Evolutionary conservation across 2,329 filamentous ascomycete genomes (phyloP), one percentile per base, ranked within the genome.

Genomic region (Verticillium longisporum): DNA sequence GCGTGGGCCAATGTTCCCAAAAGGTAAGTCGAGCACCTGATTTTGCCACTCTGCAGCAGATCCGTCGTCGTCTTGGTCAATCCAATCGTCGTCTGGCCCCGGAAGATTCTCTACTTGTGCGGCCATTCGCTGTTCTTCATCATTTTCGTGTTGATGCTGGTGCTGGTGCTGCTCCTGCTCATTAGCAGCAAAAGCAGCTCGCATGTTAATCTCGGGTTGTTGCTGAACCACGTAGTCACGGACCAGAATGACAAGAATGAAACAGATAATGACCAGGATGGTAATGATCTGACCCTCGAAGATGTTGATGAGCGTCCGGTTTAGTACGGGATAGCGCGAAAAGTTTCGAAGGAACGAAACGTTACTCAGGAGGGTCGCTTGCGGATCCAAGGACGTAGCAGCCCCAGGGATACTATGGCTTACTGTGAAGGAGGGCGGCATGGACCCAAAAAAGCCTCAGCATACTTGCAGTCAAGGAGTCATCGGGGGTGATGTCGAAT

Each of bases 151-250:
- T 31, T 62, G 53, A 2, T 61, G 36, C 15, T 59, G 56, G 3
- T 38, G 60, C 14, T 64, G 56, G 5, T 34, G 53, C 21, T 63
- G 54, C 6, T 36, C 26, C 26, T 31, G 26, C 26, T 57, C 61
- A 31, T 32, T 55, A 7, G 78, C 83, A 11, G 82, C 85, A 69
- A 87, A 83, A 3, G 83, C 84, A 9, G 83, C 88, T 0, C 87
- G 88, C 79, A 95, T 88, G 68, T 96, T 96, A 67, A 95, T 89
- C 65, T 93, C 88, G 5, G 94, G 95, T 71, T 99, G 95, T 72
- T 99, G 95, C 72, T 99, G 95, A 10, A 99, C 92, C 58, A 99
- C 95, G 83, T 97, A 99, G 76, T 99, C 95, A 56, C 96, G 82
- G 56, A 99, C 97, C 4, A 99, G 77, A 67, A 99, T 99, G 53